A percentile compares a stretch with the other conserved stretches of the same genome.
Evolutionary conservation across 2,329 filamentous ascomycete genomes (phyloP).

Genomic region (Lasiodiplodia citricola): DNA sequence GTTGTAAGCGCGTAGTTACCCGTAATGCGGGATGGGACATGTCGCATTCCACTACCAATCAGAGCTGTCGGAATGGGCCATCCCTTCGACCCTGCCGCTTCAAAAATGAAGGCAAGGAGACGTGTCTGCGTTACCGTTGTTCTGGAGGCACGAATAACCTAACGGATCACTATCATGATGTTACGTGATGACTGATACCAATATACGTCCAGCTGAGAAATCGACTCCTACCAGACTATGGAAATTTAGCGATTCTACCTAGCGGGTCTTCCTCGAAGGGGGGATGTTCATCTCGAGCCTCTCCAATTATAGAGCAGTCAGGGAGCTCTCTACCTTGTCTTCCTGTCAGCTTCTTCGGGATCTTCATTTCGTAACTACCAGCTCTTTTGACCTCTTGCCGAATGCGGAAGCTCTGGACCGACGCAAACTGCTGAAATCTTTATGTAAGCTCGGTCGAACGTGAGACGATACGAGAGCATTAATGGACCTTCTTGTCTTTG

Average conservation of each 20-base stretch:
- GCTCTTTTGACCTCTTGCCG: neutral
- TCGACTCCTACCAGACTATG: no score
- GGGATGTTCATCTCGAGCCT: constrained; percentile 35
- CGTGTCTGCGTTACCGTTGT: constrained; percentile 50
- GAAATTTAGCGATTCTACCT: no score
- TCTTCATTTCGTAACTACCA: neutral
- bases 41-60: constrained; percentile 61
- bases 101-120: constrained; percentile 61
- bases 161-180: no score
- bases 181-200: no score
- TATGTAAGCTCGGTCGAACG: neutral
- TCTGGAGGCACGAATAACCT: constrained; percentile 35
- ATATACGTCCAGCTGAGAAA: no score
- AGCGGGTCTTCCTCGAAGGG: neutral
- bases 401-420: neutral
- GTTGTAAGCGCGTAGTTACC: constrained; percentile 62
- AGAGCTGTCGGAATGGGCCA: constrained; percentile 73
- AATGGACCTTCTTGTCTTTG: neutral
- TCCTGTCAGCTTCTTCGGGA: neutral
- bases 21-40: constrained; percentile 56
- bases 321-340: neutral
- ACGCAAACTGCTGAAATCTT: neutral
- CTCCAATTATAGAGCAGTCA: constrained; percentile 28
- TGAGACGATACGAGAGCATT: no score
- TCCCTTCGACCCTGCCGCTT: constrained; percentile 60